Percentiles rank a stretch among this genome's conserved stretches.
Evolutionary conservation across 257 asterid genomes (phyloP).

Genomic region (Solanum megistacrolobum): DNA sequence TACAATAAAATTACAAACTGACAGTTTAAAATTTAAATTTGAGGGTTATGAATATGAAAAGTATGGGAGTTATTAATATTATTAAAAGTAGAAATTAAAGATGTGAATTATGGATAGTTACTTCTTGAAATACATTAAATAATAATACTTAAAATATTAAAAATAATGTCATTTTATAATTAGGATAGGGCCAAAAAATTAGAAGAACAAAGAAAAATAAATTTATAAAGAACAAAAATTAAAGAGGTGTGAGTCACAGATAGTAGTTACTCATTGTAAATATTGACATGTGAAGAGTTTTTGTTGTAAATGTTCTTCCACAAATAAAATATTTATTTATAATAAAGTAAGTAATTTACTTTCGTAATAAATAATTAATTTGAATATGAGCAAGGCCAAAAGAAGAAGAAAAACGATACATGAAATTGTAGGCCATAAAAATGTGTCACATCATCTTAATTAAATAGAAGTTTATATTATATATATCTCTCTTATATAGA

Average conservation of each 20-base stretch:
- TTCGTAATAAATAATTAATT: too few species aligned
- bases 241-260: not conserved
- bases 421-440: too few species aligned
- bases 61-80: not conserved
- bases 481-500: too few species aligned
- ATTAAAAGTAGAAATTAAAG: not conserved
- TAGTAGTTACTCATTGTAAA: too few species aligned
- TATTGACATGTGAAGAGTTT: not conserved
- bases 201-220: not conserved
- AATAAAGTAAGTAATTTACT: too few species aligned
- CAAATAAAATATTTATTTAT: too few species aligned
- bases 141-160: too few species aligned
- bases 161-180: not conserved
- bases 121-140: not conserved
- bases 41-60: not conserved
- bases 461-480: too few species aligned
- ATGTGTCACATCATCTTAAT: too few species aligned
- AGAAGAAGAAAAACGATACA: not conserved
- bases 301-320: not conserved
- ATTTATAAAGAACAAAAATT: too few species aligned
- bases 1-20: not conserved
- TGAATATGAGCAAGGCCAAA: not conserved
- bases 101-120: not conserved
- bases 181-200: not conserved
- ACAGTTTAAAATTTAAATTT: too few species aligned